A percentile compares a stretch with the other conserved stretches of the same genome.
Conservation (phyloP, 345 rosid genomes). For the Camelina laxa region DNA sequence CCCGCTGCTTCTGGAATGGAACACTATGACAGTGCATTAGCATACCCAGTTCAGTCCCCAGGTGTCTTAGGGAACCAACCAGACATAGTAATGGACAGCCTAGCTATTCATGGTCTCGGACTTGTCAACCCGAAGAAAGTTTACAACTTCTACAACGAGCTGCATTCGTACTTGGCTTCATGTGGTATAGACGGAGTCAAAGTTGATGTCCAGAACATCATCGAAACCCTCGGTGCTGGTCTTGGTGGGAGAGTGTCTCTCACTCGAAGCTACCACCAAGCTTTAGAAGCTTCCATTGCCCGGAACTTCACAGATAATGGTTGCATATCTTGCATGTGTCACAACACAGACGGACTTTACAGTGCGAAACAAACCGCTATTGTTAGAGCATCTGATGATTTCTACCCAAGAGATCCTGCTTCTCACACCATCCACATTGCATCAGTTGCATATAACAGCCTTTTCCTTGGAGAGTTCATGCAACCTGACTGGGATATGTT, state of each 20-base stretch:
- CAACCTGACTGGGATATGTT: slow-evolving; percentile 99
- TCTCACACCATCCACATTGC: slow-evolving; percentile 96
- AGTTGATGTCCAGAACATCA: slow-evolving; percentile 94
- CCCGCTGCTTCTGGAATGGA: slow-evolving; percentile 96
- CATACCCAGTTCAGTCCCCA: slow-evolving; percentile 87
- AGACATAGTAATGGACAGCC: slow-evolving; percentile 91
- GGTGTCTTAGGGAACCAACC: slow-evolving; percentile 95
- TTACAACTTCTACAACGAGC: slow-evolving; percentile 94
- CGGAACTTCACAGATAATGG: slow-evolving; percentile 87
- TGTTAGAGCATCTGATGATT: slow-evolving; percentile 96
- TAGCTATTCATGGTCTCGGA: slow-evolving; percentile 87
- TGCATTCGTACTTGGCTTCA: slow-evolving; percentile 89
- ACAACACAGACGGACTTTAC: slow-evolving; percentile 89
- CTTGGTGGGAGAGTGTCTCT: slow-evolving; percentile 96
- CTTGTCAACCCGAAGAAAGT: slow-evolving; percentile 93
- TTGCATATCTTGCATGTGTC: slow-evolving; percentile 97
- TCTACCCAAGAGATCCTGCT: slow-evolving; percentile 90
- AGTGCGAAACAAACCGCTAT: slow-evolving; percentile 95
- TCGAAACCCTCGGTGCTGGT: slow-evolving; percentile 96
- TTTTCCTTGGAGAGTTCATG: slow-evolving; percentile 97
- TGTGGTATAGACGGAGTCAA: slow-evolving; percentile 98
- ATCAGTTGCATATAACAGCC: slow-evolving; percentile 85
- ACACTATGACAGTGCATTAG: slow-evolving; percentile 85
- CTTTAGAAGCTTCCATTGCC: slow-evolving; percentile 87
- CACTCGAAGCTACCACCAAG: slow-evolving; percentile 84